phyloP scores from a whole-genome alignment of 805 yeast genomes.

The Pichia nanzhaoensis region DNA sequence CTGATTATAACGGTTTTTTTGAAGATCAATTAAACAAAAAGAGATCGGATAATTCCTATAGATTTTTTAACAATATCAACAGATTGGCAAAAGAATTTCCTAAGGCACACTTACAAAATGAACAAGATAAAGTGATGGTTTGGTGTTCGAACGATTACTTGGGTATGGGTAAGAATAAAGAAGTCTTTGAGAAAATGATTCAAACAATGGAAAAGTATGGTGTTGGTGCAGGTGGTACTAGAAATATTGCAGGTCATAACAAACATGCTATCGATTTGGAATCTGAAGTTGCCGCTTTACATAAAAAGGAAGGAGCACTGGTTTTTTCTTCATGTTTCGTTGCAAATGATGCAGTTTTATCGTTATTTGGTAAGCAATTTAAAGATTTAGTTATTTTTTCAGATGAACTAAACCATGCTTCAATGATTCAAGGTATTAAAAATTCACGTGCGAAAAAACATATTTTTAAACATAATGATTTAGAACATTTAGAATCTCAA shows the following conservation, averaged over 20 bases:
- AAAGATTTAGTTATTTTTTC: slow-evolving; percentile 87
- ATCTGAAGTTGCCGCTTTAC: slow-evolving; percentile 79
- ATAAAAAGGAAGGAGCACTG: slow-evolving; percentile 90
- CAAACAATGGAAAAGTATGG: slow-evolving; percentile 82
- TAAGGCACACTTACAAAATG: slow-evolving; percentile 72
- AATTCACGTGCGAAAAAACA: slow-evolving; percentile 87
- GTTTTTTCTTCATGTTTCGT: slow-evolving; percentile 95
- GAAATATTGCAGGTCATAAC: slow-evolving; percentile 98
- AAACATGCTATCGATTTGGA: slow-evolving; percentile 83
- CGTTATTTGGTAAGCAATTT: slow-evolving; percentile 84
- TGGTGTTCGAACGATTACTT: slow-evolving; percentile 99
- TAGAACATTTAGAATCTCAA: slow-evolving; percentile 72
- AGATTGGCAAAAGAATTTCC: slow-evolving; percentile 94
- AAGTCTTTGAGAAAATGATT: slow-evolving; percentile 72
- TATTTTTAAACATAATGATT: slow-evolving; percentile 85
- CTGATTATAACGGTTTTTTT: slow-evolving; percentile 69
- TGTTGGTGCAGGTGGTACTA: slow-evolving; percentile 98
- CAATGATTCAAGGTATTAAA: slow-evolving; percentile 93
- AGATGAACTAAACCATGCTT: slow-evolving; percentile 93
- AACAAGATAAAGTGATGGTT: slow-evolving; percentile 84
- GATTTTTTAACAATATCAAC: slow-evolving; percentile 95
- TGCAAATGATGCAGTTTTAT: slow-evolving; percentile 91
- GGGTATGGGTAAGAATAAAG: slow-evolving; percentile 83
- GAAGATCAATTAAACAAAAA: slow-evolving; percentile 62
- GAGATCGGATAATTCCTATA: slow-evolving; percentile 83